Percentiles rank a stretch among this genome's conserved stretches.
Conservation (phyloP, 441 rosid species). For the Populus hybrid region DNA sequence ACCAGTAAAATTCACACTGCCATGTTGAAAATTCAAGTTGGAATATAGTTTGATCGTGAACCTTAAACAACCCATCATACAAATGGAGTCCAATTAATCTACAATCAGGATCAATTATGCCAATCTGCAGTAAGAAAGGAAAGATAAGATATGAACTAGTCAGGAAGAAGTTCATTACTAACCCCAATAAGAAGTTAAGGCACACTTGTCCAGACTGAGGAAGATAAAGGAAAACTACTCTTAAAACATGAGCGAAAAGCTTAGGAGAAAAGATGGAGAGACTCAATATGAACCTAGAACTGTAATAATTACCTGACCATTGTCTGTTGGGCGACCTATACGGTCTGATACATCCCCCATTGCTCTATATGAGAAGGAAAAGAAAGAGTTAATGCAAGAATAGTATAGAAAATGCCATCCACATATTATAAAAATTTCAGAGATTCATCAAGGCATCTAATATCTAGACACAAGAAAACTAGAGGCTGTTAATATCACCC, state of each 20-base stretch:
- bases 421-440: conserved; percentile 1
- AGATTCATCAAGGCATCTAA: neutral
- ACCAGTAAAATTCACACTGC: neutral
- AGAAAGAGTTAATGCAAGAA: conserved; percentile 15
- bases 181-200: conserved; percentile 2
- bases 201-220: neutral
- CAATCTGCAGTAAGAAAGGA: conserved; percentile 50
- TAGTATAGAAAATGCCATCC: neutral
- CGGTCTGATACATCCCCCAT: conserved; percentile 99
- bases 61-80: conserved; percentile 98
- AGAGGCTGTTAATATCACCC: neutral
- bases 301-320: conserved; percentile 71
- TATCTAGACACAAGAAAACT: neutral
- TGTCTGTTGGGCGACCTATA: conserved; percentile 94
- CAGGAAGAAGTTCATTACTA: neutral
- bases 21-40: conserved; percentile 8
- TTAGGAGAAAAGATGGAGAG: neutral
- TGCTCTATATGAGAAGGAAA: conserved; percentile 49
- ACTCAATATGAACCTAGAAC: conserved; percentile 1
- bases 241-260: neutral
- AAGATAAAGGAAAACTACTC: neutral
- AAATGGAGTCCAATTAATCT: conserved; percentile 95
- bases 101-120: conserved; percentile 96
- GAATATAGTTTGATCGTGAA: conserved; percentile 21
- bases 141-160: neutral